Evolutionary conservation across 371 early-diverging fungal genomes (phyloP).

Genomic region (Funneliformis caledonium): DNA sequence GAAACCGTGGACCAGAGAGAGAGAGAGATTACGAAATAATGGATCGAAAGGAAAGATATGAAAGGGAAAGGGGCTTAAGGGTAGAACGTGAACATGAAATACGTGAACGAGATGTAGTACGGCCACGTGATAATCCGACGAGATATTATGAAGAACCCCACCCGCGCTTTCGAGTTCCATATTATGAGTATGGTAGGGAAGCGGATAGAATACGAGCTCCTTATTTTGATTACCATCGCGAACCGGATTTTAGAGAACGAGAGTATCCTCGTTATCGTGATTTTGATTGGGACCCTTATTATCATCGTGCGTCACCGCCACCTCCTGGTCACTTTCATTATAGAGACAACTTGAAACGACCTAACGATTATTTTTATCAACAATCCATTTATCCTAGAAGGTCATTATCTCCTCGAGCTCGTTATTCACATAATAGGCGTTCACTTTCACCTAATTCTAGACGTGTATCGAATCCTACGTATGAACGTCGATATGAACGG

Average conservation of each 20-base stretch:
- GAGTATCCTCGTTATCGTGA: neutral
- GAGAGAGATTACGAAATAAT: constrained; percentile 6
- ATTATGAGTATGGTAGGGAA: constrained; percentile 25
- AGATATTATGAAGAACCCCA: constrained; percentile 19
- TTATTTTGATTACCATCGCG: constrained; percentile 15
- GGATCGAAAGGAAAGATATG: constrained; percentile 14
- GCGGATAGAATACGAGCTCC: neutral
- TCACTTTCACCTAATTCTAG: constrained; percentile 2
- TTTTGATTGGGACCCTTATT: neutral
- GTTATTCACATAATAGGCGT: constrained; percentile 2
- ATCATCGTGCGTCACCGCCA: neutral
- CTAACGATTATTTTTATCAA: constrained; percentile 15
- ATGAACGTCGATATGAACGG: constrained; percentile 29
- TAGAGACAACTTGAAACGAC: neutral
- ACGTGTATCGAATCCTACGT: neutral
- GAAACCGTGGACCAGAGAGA: constrained; percentile 7
- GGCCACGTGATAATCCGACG: neutral
- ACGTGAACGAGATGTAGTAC: constrained; percentile 8
- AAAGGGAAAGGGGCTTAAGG: neutral
- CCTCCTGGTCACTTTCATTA: neutral
- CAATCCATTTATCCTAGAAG: neutral
- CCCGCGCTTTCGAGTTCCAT: neutral
- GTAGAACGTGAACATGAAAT: neutral
- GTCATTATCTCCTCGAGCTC: constrained; percentile 12
- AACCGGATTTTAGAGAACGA: constrained; percentile 19